A percentile compares a stretch with the other conserved stretches of the same genome.
Conservation (phyloP, 1,139 yeast species). For the Kodamaea fungicola region DNA sequence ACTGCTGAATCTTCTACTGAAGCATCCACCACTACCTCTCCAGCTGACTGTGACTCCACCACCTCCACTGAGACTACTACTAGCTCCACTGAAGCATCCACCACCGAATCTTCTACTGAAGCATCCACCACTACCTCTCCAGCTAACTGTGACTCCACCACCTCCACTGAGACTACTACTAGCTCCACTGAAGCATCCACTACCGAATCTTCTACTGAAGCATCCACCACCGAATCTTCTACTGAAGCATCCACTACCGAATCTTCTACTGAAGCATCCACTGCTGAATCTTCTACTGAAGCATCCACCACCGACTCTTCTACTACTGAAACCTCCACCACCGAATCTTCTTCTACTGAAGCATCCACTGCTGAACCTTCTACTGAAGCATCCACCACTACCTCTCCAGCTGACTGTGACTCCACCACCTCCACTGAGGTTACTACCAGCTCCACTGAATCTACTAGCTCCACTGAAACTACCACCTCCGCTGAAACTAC, state of each 20-base stretch:
- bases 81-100: conserved; percentile 13
- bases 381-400: conserved; percentile 11
- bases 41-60: neutral
- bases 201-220: no score
- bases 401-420: neutral
- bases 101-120: no score
- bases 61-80: conserved; percentile 10
- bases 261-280: no score
- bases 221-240: no score
- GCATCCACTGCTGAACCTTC: conserved; percentile 11
- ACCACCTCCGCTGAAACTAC: neutral
- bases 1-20: conserved; percentile 4
- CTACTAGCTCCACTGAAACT: conserved; percentile 1
- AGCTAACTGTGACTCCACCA: no score
- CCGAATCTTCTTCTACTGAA: conserved; percentile 9
- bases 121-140: no score
- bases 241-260: no score
- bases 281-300: no score
- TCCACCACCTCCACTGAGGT: conserved; percentile 7
- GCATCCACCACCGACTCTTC: no score
- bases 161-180: no score
- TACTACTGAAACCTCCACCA: conserved; percentile 5
- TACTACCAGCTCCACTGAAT: conserved; percentile 12
- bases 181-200: no score
- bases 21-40: conserved; percentile 2